A percentile compares a stretch with the other conserved stretches of the same genome.
phyloP scores from a whole-genome alignment of 345 rosid species.

The Gossypium raimondii region DNA sequence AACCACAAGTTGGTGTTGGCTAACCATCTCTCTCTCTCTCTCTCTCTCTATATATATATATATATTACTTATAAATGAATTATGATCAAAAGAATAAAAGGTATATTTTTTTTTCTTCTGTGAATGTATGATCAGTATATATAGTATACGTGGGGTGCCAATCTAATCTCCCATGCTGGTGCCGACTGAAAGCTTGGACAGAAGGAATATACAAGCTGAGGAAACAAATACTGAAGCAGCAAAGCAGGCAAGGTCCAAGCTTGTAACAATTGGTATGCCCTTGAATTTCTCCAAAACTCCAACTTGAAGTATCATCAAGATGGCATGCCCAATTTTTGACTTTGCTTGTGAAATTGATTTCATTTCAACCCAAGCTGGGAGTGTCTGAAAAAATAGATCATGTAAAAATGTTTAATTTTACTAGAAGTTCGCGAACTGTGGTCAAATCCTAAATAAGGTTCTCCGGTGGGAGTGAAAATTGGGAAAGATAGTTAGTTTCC shows the following conservation, averaged over 20 bases:
- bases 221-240: conserved; percentile 55
- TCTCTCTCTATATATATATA: not conserved
- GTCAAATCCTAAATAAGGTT: too few relatives aligned
- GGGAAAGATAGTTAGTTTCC: too few relatives aligned
- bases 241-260: conserved; percentile 65
- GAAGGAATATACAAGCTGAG: conserved; percentile 53
- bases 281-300: conserved; percentile 66
- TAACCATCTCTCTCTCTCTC: too few relatives aligned
- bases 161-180: not conserved
- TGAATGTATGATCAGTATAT: not conserved
- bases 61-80: not conserved
- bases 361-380: conserved; percentile 50
- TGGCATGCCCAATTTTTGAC: conserved; percentile 62
- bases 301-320: conserved; percentile 68
- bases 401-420: not conserved
- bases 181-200: conserved; percentile 45
- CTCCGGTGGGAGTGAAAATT: too few relatives aligned
- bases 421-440: too few relatives aligned
- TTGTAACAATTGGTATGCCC: conserved; percentile 39
- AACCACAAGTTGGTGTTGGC: too few relatives aligned
- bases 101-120: not conserved
- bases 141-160: conserved; percentile 6
- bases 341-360: conserved; percentile 57
- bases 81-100: not conserved
- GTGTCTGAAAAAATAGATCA: conserved; percentile 28